Evolutionary conservation across 1,284 basidiomycete genomes (phyloP).

Genomic region (Malassezia obtusa): DNA sequence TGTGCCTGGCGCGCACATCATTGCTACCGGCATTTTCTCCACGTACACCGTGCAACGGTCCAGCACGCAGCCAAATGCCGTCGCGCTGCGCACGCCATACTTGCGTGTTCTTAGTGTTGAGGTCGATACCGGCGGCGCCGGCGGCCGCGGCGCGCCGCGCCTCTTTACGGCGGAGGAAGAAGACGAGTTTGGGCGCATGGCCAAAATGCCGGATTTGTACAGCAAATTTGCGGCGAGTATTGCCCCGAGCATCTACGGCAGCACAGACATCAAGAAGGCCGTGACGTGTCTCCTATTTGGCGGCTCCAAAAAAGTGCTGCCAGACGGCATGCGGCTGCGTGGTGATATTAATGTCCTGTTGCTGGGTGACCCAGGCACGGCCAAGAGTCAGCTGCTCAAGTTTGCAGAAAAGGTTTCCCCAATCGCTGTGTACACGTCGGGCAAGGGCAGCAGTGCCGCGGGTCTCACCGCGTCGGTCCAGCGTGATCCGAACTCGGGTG

Average conservation of each 20-base stretch:
- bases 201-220: conserved; percentile 78
- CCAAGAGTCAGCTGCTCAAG: conserved; percentile 92
- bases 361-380: conserved; percentile 93
- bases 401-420: conserved; percentile 98
- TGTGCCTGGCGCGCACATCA: conserved; percentile 83
- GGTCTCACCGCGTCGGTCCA: conserved; percentile 97
- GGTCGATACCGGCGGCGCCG: conserved; percentile 59
- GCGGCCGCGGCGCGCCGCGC: conserved; percentile 56
- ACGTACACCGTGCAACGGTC: conserved; percentile 69
- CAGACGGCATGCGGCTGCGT: conserved; percentile 91
- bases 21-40: conserved; percentile 93
- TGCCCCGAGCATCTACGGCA: conserved; percentile 93
- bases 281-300: conserved; percentile 90
- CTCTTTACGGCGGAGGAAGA: conserved; percentile 91
- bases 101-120: conserved; percentile 87
- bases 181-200: conserved; percentile 86
- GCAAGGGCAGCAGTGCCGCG: conserved; percentile 93
- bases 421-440: conserved; percentile 94
- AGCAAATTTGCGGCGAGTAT: conserved; percentile 89
- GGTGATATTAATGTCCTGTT: conserved; percentile 97
- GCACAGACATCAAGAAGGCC: conserved; percentile 93
- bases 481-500: conserved; percentile 83
- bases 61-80: conserved; percentile 49
- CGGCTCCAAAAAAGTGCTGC: conserved; percentile 93
- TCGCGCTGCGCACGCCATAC: conserved; percentile 84